Percentiles rank a stretch among this genome's conserved stretches.
Conservation (phyloP, 1,139 yeast species). For the Protomyces pachydermus region DNA sequence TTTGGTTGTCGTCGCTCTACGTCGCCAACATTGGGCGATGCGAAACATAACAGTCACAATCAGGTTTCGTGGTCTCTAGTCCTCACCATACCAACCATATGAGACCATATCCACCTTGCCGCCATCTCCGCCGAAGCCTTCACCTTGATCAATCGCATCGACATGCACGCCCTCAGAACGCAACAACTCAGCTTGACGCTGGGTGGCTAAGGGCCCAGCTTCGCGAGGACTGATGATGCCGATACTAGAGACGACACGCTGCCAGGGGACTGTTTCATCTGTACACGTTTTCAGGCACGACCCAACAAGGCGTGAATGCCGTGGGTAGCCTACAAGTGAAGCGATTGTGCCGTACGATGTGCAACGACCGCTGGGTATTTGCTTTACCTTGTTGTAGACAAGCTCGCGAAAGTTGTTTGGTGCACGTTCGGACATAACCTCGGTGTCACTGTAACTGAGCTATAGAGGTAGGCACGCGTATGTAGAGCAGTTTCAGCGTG, state of each 20-base stretch:
- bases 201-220: constrained; percentile 15
- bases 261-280: constrained; percentile 17
- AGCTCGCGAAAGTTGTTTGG: constrained; percentile 17
- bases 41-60: not conserved
- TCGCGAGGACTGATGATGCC: constrained; percentile 24
- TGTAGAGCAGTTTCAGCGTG: no score
- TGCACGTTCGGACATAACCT: not conserved
- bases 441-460: no score
- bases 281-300: constrained; percentile 4
- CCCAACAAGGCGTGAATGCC: constrained; percentile 22
- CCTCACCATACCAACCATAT: constrained; percentile 15
- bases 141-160: not conserved
- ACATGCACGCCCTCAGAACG: constrained; percentile 15
- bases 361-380: constrained; percentile 2
- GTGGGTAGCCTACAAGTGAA: constrained; percentile 12
- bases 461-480: no score
- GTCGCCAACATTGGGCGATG: not conserved
- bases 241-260: constrained; percentile 7
- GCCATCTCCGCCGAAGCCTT: constrained; percentile 16
- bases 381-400: constrained; percentile 10
- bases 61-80: not conserved
- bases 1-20: not conserved
- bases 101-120: constrained; percentile 19
- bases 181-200: constrained; percentile 11
- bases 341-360: constrained; percentile 12